phyloP scores from a whole-genome alignment of 441 rosid genomes.

The Jatropha multifida region DNA sequence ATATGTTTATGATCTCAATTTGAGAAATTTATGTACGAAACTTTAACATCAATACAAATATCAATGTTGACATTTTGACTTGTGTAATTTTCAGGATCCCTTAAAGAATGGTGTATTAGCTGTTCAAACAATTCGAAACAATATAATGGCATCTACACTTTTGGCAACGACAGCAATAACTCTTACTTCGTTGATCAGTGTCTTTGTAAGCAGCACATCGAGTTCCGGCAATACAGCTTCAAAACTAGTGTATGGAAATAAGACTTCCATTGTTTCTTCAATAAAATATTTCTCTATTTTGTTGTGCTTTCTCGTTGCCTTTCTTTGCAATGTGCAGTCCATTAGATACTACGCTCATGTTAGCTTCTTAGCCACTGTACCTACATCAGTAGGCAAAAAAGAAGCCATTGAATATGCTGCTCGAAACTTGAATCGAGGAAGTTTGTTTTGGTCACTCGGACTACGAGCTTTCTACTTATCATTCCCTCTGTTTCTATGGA shows the following conservation, averaged over 20 bases:
- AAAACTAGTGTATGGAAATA: conserved; percentile 58
- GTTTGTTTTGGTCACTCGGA: conserved; percentile 89
- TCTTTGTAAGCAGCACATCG: conserved; percentile 72
- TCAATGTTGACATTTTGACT: background rate
- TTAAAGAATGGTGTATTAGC: conserved; percentile 75
- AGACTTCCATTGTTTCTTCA: conserved; percentile 51
- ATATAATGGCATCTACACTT: conserved; percentile 95
- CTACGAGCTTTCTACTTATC: conserved; percentile 82
- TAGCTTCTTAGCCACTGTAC: conserved; percentile 71
- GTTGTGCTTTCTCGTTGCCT: conserved; percentile 81
- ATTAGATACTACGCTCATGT: conserved; percentile 85
- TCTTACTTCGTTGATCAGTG: conserved; percentile 77
- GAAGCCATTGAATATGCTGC: conserved; percentile 65
- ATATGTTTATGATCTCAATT: background rate
- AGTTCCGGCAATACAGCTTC: conserved; percentile 39
- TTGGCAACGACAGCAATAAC: conserved; percentile 87
- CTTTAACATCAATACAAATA: too few species aligned
- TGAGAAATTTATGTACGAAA: background rate
- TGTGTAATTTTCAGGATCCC: conserved; percentile 57
- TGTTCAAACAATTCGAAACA: conserved; percentile 87
- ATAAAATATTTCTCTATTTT: conserved; percentile 78
- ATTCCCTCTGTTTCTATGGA: conserved; percentile 88
- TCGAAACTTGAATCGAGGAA: conserved; percentile 81
- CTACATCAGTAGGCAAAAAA: conserved; percentile 49
- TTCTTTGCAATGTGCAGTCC: conserved; percentile 88